Evolutionary conservation across 345 rosid species (phyloP).

Genomic region (Eucalyptus cloeziana): DNA sequence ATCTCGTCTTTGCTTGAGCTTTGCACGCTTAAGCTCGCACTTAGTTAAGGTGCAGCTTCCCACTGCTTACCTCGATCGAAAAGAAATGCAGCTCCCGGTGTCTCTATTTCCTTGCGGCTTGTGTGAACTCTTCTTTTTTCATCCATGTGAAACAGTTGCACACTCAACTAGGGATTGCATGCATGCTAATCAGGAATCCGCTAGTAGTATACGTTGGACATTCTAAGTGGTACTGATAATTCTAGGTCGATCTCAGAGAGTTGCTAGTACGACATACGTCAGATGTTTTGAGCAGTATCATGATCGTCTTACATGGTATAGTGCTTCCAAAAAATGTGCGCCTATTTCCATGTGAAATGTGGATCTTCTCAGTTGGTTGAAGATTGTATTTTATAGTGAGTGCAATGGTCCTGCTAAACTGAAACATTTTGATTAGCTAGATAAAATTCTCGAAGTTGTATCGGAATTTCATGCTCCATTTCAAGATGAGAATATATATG

Average conservation of each 20-base stretch:
- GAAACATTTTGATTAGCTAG: background rate
- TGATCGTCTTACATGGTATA: background rate
- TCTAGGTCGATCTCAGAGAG: background rate
- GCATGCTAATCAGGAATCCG: background rate
- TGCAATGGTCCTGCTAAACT: background rate
- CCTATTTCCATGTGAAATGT: background rate
- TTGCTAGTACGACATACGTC: background rate
- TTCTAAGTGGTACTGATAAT: background rate
- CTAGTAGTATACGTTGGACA: background rate
- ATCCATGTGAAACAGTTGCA: background rate
- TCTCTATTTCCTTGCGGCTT: background rate
- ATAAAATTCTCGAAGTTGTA: background rate
- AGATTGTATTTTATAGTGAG: background rate
- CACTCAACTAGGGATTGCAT: background rate
- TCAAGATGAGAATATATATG: background rate
- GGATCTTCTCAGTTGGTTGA: background rate
- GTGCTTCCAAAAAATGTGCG: background rate
- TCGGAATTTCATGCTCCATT: background rate
- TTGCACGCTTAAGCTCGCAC: background rate
- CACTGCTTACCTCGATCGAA: background rate
- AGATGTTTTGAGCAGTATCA: background rate
- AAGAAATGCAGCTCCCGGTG: background rate
- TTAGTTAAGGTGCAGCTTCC: background rate
- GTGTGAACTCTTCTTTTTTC: background rate
- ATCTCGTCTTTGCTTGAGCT: background rate